A percentile compares a stretch with the other conserved stretches of the same genome.
These are phyloP conservation scores for Didymella pomorum DNA, from an alignment of 2,329 filamentous ascomycete genomes.

Conservation along the genomic window DNA sequence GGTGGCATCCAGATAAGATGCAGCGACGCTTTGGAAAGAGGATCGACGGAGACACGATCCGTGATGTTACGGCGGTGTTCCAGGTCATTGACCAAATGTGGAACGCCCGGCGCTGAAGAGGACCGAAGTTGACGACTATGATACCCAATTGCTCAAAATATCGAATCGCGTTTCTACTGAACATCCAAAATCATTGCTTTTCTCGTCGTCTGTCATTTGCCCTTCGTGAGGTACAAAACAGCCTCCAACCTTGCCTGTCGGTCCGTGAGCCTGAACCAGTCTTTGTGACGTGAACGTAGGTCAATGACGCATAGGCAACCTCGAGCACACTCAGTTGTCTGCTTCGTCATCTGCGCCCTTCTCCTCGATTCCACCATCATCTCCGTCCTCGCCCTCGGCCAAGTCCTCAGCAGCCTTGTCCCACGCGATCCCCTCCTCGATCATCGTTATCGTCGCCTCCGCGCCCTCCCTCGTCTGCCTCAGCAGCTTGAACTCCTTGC, in stretches of 20 bases:
- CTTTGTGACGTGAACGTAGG: too few species aligned
- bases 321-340: too few species aligned
- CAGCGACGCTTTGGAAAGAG: conserved; percentile 82
- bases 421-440: background rate
- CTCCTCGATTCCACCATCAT: background rate
- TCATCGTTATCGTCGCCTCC: background rate
- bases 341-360: too few species aligned
- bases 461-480: conserved; percentile 7
- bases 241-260: too few species aligned
- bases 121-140: too few species aligned
- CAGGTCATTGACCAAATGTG: conserved; percentile 87
- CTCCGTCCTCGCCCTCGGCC: background rate
- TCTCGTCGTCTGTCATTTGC: too few species aligned
- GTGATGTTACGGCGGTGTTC: conserved; percentile 86
- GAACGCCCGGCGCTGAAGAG: conserved; percentile 54
- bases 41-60: conserved; percentile 76
- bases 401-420: background rate
- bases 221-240: too few species aligned
- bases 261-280: too few species aligned
- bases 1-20: conserved; percentile 98
- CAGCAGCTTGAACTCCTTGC: conserved; percentile 8
- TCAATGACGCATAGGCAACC: too few species aligned
- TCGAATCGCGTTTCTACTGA: too few species aligned
- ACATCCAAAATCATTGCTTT: too few species aligned
- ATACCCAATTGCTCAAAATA: too few species aligned